phyloP scores from a whole-genome alignment of 225 moss, liverwort and hornwort genomes.

The Bryum argenteum region DNA sequence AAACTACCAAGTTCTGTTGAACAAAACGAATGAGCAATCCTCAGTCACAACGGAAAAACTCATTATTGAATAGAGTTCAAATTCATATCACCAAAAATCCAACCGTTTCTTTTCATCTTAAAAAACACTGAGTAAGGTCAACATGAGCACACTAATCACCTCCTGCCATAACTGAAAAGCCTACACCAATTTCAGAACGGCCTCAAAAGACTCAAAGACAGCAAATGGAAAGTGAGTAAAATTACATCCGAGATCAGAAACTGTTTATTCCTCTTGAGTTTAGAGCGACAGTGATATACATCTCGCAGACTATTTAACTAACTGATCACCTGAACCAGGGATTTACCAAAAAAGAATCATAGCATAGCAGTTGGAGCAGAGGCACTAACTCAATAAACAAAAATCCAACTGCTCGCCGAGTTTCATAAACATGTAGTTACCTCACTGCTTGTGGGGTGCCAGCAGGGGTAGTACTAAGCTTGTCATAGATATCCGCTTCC shows the following conservation, averaged over 20 bases:
- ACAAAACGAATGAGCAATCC: too few species aligned
- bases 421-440: background rate
- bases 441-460: conserved; percentile 35
- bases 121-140: too few species aligned
- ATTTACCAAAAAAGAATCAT: conserved; percentile 40
- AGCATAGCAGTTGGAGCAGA: conserved; percentile 39
- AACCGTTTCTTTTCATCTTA: too few species aligned
- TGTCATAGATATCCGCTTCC: conserved; percentile 46
- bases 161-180: background rate
- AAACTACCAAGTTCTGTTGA: too few species aligned
- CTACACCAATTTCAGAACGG: background rate
- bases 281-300: conserved; percentile 66
- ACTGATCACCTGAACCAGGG: conserved; percentile 40
- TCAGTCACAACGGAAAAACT: too few species aligned
- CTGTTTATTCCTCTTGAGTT: conserved; percentile 64
- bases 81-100: too few species aligned
- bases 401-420: too few species aligned
- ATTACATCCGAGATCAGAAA: conserved; percentile 47
- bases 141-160: background rate
- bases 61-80: too few species aligned
- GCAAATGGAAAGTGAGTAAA: background rate
- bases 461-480: conserved; percentile 35
- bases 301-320: conserved; percentile 66
- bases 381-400: too few species aligned
- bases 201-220: background rate